phyloP scores from a whole-genome alignment of 352 stramenopile species.

The Phytophthora palmivora region DNA sequence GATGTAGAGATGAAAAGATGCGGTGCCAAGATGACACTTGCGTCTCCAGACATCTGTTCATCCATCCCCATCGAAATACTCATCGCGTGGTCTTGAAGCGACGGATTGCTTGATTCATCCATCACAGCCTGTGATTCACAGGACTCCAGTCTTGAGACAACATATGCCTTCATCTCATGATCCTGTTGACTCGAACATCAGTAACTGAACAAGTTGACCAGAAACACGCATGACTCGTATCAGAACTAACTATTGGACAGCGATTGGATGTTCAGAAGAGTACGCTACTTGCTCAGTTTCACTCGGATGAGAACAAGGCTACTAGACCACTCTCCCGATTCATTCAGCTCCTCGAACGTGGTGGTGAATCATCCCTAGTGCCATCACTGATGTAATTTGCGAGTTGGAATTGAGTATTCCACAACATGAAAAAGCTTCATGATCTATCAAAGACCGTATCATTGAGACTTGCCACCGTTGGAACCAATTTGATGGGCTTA shows the following conservation, averaged over 20 bases:
- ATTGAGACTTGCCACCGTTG: too few species aligned
- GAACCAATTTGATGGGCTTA: neutral
- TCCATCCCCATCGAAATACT: slow-evolving; percentile 12
- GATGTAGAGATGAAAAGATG: neutral
- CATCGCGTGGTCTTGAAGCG: neutral
- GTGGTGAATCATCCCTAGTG: too few species aligned
- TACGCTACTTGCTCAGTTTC: slow-evolving; percentile 4
- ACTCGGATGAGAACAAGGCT: too few species aligned
- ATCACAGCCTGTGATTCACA: too few species aligned
- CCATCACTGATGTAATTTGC: too few species aligned
- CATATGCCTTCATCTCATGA: slow-evolving; percentile 23
- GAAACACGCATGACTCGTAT: slow-evolving; percentile 18
- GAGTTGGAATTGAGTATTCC: too few species aligned
- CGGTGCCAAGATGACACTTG: slow-evolving; percentile 5
- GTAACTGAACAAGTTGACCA: slow-evolving; percentile 16
- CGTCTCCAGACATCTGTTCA: slow-evolving; percentile 9
- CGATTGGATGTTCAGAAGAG: slow-evolving; percentile 19
- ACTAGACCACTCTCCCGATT: neutral
- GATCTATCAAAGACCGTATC: neutral
- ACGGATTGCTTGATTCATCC: slow-evolving; percentile 14
- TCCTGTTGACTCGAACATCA: slow-evolving; percentile 16
- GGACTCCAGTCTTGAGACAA: neutral
- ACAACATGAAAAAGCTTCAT: too few species aligned
- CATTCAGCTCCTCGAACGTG: too few species aligned
- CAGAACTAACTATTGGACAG: slow-evolving; percentile 19